Percentiles rank a stretch among this genome's conserved stretches.
Conservation (phyloP, 2,329 filamentous ascomycete genomes). For the Claviceps sp. region DNA sequence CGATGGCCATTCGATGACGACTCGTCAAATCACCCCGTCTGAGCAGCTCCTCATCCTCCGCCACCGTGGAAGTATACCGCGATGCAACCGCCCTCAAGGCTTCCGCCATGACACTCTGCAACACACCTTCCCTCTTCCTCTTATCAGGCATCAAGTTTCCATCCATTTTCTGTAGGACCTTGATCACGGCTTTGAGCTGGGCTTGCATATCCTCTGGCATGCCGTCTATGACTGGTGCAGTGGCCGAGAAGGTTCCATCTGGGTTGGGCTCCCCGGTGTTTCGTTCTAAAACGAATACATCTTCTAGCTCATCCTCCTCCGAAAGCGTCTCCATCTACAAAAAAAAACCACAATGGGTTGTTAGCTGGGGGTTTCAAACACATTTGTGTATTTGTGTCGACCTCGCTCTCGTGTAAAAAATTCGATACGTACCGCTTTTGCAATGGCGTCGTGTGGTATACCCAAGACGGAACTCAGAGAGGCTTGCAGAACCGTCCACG, state of each 20-base stretch:
- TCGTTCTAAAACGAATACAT: slow-evolving; percentile 57
- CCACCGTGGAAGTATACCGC: slow-evolving; percentile 29
- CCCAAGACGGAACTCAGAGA: slow-evolving; percentile 27
- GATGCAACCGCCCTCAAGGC: slow-evolving; percentile 24
- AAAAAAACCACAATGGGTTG: neutral
- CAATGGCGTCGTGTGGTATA: slow-evolving; percentile 24
- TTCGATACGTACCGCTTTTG: slow-evolving; percentile 26
- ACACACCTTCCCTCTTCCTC: slow-evolving; percentile 33
- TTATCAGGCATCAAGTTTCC: slow-evolving; percentile 33
- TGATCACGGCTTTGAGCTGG: slow-evolving; percentile 37
- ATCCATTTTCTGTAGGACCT: slow-evolving; percentile 32
- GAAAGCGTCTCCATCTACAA: slow-evolving; percentile 24
- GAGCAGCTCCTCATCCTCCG: slow-evolving; percentile 27
- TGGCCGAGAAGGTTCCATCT: slow-evolving; percentile 29
- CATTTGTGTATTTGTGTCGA: no score
- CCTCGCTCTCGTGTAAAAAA: neutral
- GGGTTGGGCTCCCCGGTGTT: slow-evolving; percentile 37
- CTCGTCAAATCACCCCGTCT: slow-evolving; percentile 15
- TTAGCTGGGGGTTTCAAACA: neutral
- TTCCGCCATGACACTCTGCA: slow-evolving; percentile 25
- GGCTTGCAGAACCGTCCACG: slow-evolving; percentile 43
- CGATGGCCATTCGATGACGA: slow-evolving; percentile 45
- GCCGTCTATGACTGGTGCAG: slow-evolving; percentile 21
- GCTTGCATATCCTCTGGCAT: slow-evolving; percentile 38
- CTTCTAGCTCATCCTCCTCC: slow-evolving; percentile 57